Conservation (phyloP, 257 asterid species). For the Lavandula angustifolia region DNA sequence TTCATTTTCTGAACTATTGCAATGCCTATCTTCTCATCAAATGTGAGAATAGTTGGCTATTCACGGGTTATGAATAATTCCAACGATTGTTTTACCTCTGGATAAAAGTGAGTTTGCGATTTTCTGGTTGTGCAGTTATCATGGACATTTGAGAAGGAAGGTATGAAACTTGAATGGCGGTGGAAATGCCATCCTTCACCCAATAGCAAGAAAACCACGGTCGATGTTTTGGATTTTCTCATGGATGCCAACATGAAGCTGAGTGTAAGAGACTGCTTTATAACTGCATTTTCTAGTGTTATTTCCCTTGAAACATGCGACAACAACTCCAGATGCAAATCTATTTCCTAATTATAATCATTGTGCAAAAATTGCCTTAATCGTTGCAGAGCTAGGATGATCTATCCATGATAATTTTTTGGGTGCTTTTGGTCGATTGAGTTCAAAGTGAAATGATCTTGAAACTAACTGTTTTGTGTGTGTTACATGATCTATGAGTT, state of each 20-base stretch:
- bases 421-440: neutral
- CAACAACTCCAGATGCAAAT: neutral
- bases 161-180: conserved; percentile 92
- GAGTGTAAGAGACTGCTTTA: conserved; percentile 62
- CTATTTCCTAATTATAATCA: neutral
- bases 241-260: conserved; percentile 88
- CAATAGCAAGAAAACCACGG: conserved; percentile 60
- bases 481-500: too few relatives aligned
- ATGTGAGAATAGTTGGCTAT: neutral
- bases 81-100: neutral
- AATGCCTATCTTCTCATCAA: neutral
- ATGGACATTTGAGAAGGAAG: conserved; percentile 92
- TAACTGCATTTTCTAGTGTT: neutral
- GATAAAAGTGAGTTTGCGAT: neutral
- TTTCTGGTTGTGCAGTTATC: conserved; percentile 55
- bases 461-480: neutral
- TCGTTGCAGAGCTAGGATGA: neutral
- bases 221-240: conserved; percentile 78
- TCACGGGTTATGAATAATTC: neutral
- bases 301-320: neutral
- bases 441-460: neutral
- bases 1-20: too few relatives aligned
- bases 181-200: conserved; percentile 84
- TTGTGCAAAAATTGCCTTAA: neutral
- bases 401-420: neutral